Percentiles rank a stretch among this genome's conserved stretches.
Conservation (phyloP, 768 basidiomycete genomes). For the Jaapia argillacea region DNA sequence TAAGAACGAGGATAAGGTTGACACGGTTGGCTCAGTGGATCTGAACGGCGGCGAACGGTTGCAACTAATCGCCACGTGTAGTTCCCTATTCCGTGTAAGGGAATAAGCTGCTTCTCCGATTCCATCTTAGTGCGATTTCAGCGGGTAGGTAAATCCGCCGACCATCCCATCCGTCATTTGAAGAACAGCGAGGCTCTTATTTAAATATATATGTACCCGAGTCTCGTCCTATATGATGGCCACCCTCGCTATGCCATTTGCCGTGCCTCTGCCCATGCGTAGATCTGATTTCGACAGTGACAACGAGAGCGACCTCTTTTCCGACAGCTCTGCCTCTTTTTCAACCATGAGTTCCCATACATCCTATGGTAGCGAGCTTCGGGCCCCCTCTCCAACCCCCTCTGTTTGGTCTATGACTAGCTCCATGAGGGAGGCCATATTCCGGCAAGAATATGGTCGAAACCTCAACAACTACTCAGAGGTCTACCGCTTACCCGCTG, state of each 20-base stretch:
- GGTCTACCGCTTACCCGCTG: conserved; percentile 69
- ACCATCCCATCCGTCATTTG: too few relatives aligned
- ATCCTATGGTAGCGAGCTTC: conserved; percentile 49
- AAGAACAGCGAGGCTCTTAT: too few relatives aligned
- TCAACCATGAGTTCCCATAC: conserved; percentile 41
- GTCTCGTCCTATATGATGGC: not conserved
- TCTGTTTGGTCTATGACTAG: conserved; percentile 64
- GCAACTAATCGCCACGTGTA: too few relatives aligned
- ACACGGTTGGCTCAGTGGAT: too few relatives aligned
- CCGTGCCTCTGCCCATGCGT: conserved; percentile 5
- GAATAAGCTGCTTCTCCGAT: too few relatives aligned
- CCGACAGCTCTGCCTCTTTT: conserved; percentile 27
- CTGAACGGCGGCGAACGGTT: too few relatives aligned
- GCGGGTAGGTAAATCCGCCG: too few relatives aligned
- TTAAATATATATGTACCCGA: too few relatives aligned
- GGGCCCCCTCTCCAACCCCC: conserved; percentile 54
- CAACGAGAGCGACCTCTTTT: conserved; percentile 33
- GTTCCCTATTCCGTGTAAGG: too few relatives aligned
- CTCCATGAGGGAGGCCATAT: conserved; percentile 47
- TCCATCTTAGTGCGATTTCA: too few relatives aligned
- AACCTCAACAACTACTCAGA: conserved; percentile 71
- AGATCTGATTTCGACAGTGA: conserved; percentile 29
- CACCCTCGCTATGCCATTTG: not conserved
- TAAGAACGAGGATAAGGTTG: too few relatives aligned
- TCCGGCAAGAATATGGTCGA: conserved; percentile 59